Evolutionary conservation across 257 asterid genomes (phyloP).

Genomic region (Fraxinus americana): DNA sequence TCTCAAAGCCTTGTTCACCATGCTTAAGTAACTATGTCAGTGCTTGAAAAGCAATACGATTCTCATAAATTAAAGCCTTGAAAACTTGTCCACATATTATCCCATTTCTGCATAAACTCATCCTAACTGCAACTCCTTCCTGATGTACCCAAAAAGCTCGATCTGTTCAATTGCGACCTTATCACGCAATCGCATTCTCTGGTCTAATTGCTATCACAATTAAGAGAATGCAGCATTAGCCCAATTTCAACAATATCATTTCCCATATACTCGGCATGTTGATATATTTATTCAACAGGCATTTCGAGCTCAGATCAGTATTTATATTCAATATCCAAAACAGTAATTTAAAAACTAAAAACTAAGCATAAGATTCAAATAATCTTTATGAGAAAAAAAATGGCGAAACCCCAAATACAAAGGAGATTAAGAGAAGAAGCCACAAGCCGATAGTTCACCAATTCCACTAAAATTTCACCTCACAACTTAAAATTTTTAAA

Average conservation of each 20-base stretch:
- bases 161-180: too few relatives aligned
- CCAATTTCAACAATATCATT: background rate
- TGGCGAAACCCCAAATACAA: background rate
- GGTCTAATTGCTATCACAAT: too few relatives aligned
- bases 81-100: too few relatives aligned
- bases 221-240: background rate
- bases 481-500: too few relatives aligned
- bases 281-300: background rate
- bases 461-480: background rate
- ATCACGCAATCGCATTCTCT: too few relatives aligned
- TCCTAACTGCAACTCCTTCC: background rate
- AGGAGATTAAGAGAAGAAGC: background rate
- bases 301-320: background rate
- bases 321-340: background rate
- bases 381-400: background rate
- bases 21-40: background rate
- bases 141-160: too few relatives aligned
- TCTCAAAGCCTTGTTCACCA: background rate
- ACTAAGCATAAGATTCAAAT: background rate
- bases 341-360: too few relatives aligned
- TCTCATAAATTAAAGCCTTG: background rate
- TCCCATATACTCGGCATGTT: background rate
- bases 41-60: background rate
- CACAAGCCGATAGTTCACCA: background rate
- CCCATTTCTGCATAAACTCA: background rate